Evolutionary conservation across 371 early-diverging fungal genomes (phyloP).

Genomic region (Massospora cicadina): DNA sequence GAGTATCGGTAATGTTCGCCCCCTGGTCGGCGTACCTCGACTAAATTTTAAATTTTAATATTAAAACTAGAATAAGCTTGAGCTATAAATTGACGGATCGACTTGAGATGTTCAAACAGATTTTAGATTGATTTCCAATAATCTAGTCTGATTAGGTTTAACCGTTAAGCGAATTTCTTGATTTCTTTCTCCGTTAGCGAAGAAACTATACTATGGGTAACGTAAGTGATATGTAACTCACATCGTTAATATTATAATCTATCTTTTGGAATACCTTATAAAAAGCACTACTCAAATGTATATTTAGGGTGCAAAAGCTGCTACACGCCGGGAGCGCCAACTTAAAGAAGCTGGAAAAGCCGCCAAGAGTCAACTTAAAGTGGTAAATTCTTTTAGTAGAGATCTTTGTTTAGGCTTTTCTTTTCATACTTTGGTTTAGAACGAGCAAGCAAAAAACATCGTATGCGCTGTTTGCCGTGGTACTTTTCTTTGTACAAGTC

Average conservation of each 20-base stretch:
- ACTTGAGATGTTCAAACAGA: no score
- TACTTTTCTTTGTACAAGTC: conserved; percentile 67
- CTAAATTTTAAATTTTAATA: no score
- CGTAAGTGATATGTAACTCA: background rate
- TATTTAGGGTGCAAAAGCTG: conserved; percentile 50
- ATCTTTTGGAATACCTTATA: no score
- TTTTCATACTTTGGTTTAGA: conserved; percentile 22
- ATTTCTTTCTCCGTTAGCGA: background rate
- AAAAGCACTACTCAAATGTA: background rate
- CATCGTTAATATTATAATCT: no score
- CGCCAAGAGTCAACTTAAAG: conserved; percentile 58
- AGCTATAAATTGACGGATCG: no score
- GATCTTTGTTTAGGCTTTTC: background rate
- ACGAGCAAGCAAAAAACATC: conserved; percentile 61
- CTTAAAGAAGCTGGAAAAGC: conserved; percentile 30
- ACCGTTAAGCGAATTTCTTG: no score
- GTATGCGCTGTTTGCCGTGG: conserved; percentile 57
- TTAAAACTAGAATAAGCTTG: no score
- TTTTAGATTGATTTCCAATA: no score
- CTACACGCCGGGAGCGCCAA: conserved; percentile 52
- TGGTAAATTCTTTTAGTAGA: conserved; percentile 22
- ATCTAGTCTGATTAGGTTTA: no score
- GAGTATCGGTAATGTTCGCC: no score
- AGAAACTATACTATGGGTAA: background rate
- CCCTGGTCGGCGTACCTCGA: no score